Percentiles rank a stretch among this genome's conserved stretches.
phyloP scores from a whole-genome alignment of 192 early-diverging fungal species.

The Entrophospora sp. region DNA sequence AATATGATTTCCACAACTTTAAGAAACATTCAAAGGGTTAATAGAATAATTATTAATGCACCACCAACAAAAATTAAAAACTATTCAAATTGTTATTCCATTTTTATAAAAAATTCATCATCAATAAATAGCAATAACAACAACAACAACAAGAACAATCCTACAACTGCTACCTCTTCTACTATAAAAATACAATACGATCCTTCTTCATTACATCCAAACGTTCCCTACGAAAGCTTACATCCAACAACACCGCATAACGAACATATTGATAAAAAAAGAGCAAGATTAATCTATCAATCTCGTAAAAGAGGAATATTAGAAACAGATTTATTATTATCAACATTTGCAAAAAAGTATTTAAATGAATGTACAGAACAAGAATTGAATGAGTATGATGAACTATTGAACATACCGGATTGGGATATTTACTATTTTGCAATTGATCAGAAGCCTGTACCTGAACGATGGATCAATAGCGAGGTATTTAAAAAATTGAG shows the following conservation, averaged over 20 bases:
- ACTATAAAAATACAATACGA: too few species aligned
- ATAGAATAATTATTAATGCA: too few species aligned
- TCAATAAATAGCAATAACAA: too few species aligned
- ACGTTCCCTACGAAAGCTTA: too few species aligned
- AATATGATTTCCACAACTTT: too few species aligned
- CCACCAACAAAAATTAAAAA: too few species aligned
- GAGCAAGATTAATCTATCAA: slow-evolving; percentile 74
- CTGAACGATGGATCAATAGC: slow-evolving; percentile 41
- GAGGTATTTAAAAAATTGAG: slow-evolving; percentile 52
- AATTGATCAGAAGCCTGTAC: slow-evolving; percentile 53
- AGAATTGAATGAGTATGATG: slow-evolving; percentile 70
- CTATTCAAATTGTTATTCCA: too few species aligned
- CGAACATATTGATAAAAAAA: slow-evolving; percentile 65
- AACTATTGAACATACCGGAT: slow-evolving; percentile 77
- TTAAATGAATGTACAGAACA: slow-evolving; percentile 39
- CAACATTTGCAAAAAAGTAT: slow-evolving; percentile 73
- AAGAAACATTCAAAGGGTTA: too few species aligned
- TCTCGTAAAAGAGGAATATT: slow-evolving; percentile 92
- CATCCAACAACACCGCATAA: slow-evolving; percentile 50
- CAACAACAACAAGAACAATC: too few species aligned
- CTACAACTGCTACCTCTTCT: too few species aligned
- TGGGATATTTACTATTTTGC: slow-evolving; percentile 99
- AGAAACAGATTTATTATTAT: slow-evolving; percentile 84
- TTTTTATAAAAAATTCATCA: too few species aligned
- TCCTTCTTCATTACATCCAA: too few species aligned